phyloP scores from a whole-genome alignment of 2,329 filamentous ascomycete genomes.

The Nothophoma quercina region DNA sequence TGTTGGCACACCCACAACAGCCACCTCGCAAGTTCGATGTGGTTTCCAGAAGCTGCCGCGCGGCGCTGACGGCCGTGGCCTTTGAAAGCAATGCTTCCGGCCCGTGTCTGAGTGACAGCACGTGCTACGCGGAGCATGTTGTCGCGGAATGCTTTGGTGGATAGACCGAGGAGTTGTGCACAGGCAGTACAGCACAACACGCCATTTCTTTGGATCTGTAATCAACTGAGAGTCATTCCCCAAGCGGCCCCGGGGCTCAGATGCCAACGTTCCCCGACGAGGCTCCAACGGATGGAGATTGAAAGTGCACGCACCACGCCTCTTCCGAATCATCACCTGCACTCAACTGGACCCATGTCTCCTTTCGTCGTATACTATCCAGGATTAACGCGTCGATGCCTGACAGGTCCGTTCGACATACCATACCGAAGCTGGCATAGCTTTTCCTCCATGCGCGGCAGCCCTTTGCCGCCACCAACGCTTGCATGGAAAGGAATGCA shows the following conservation, averaged over 20 bases:
- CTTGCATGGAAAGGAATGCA: conserved; percentile 28
- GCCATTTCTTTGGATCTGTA: conserved; percentile 21
- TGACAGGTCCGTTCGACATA: conserved; percentile 34
- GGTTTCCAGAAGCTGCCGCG: conserved; percentile 28
- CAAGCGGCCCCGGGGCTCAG: conserved; percentile 32
- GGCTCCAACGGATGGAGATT: conserved; percentile 31
- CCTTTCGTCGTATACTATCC: conserved; percentile 28
- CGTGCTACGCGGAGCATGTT: conserved; percentile 26
- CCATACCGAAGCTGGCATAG: conserved; percentile 36
- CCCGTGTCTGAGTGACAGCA: conserved; percentile 17
- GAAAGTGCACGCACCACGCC: conserved; percentile 30
- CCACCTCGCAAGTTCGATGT: conserved; percentile 20
- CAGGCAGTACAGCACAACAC: conserved; percentile 22
- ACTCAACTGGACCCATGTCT: conserved; percentile 26
- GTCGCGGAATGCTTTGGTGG: conserved; percentile 26
- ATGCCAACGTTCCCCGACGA: conserved; percentile 29
- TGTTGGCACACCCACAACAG: conserved; percentile 14
- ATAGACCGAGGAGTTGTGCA: conserved; percentile 19
- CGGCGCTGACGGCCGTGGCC: conserved; percentile 20
- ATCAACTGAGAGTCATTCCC: conserved; percentile 11
- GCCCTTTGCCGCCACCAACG: conserved; percentile 42
- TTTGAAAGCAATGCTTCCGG: conserved; percentile 27
- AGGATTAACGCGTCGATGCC: conserved; percentile 26
- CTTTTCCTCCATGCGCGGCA: conserved; percentile 31
- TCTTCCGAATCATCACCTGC: conserved; percentile 26